Evolutionary conservation across 2,329 filamentous ascomycete genomes (phyloP), one percentile per base, ranked within the genome.

Genomic region (Aspergillus tanneri): DNA sequence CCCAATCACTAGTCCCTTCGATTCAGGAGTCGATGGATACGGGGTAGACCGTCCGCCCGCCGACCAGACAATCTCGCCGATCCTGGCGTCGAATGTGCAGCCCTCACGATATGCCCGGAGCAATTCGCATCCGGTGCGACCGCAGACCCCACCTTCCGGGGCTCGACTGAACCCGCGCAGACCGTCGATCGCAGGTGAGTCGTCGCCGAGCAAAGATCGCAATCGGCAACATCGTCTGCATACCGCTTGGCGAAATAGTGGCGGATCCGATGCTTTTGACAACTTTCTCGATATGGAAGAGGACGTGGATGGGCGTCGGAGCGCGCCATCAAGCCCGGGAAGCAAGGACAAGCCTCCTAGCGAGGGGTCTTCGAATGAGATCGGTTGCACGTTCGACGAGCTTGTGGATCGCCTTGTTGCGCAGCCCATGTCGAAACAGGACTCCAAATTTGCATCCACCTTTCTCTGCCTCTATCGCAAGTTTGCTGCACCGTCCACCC

Each of bases 391-490:
- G 2, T 76, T 77, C 42, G 84, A 87, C 52, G 86, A 90, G 46
- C 74, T 93, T 4, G 89, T 97, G 16, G 90, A 96, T 68, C 86
- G 90, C n/a, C 78, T 99, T 32, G 78, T 97, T 19, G 81, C 85
- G 0, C 81, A 88, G 53, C 88, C 88, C 27, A 85, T 92, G 73
- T 90, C 88, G 22, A 90, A 89, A 63, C 80, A 85, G n/a, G 93
- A 97, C 64, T 80, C 82, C 49, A 96, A 96, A 68, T 99, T 96
- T 64, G 81, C 83, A 1, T 84, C 90, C 36, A 85, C 95, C 14
- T 97, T 97, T 62, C 77, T 97, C 23, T 96, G 92, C 55, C 76
- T 97, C 11, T 97, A 97, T 70, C 86, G 93, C 53, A 95, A 93
- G 67, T 97, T 99, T 65, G 87, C 90, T 3, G 83, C 91, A 2